Base-by-base conservation (phyloP, 768 basidiomycete genomes). In the Psilocybe cubensis region DNA sequence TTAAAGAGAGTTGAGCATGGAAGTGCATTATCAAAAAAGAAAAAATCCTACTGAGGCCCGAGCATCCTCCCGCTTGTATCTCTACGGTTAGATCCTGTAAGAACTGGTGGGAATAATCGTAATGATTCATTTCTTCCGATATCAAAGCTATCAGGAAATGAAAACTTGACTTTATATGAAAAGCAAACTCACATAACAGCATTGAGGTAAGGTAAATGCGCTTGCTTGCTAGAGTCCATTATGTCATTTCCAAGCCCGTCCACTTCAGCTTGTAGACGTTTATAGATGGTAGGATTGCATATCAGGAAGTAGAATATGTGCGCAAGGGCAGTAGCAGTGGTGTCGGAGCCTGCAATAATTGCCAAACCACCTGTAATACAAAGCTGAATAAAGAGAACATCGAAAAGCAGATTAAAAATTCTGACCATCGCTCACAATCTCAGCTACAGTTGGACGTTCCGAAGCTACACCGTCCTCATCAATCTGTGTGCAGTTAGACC, bases 41-140 rank as follows among this genome's bases (percentile, higher is more conserved):
- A 35, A 21, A 44, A 12, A 17, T 17, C 47, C 10, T n/a, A 24
- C 44, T 47, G 43, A 49, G 61, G 63, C 58, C 61, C 69, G 62
- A 58, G 17, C 56, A 25, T 44, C 65, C 69, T 51, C 42, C 14
- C 21, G 21, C 28, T 27, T 42, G 47, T 72, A 48, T 40, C 62
- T 40, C 28, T 70, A 55, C 14, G 68, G 69, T 29, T 69, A 65
- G 44, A 65, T 64, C 14, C 69, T 25, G 70, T 72, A 17, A 68
- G 67, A 2, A 78, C 64, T 12, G 74, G 67, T 2, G 76, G 76
- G 21, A 70, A 61, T 7, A 78, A 61, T 21, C 76, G 72, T 17
- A 78, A 56, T 11, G 71, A 59, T 56, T 78, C 75, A 42, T 72
- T 74, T 44, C 76, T 76, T 55, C 6, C 25, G 11, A 38, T 35